Evolutionary conservation across 805 yeast species (phyloP), one percentile per base, ranked within the genome.

Genomic region (Yamadazyma paraphyllophila): DNA sequence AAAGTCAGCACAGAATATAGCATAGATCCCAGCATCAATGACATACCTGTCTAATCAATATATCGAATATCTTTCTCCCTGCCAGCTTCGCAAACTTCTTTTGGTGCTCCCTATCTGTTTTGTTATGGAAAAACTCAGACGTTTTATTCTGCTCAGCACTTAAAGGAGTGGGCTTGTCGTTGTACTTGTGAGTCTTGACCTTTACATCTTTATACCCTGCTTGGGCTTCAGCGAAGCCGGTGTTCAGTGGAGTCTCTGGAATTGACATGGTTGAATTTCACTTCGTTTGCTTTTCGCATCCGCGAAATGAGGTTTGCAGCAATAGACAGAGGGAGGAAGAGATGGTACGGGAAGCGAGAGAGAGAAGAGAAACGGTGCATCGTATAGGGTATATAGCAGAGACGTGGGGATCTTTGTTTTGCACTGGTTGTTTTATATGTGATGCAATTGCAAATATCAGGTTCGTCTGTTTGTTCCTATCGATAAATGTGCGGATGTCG

Each of bases 111-210:
- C 46, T 55, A 47, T 59, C 61, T 4, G 59, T 63, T 14, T 67
- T 58, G 35, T 53, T 48, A 33, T 52, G 47, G 39, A 67, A 30
- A 47, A 64, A 67, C 14, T 58, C 64, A 34, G 53, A 45, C 2
- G 63, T 62, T 47, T 60, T 61, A 39, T 57, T 54, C 34, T 60
- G 65, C 20, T 58, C 45, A 11, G 57, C 60, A 3, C 52, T 47
- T 13, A 66, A 41, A 2, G 73, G 68, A 2, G 72, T 67, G 11
- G 73, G 73, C 24, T 62, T 34, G 45, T 57, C 72, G 25, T 46
- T 52, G 47, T 66, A 67, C 43, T 54, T 51, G 11, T 65, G 68
- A 12, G 70, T 62, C 30, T 62, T 47, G 33, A 66, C 50, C 16
- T 62, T 43, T 39, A 63, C 41, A 36, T 61, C 63, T 17, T 56